phyloP scores from a whole-genome alignment of 148 eudicot genomes.

The Vaccinium corymbosum region DNA sequence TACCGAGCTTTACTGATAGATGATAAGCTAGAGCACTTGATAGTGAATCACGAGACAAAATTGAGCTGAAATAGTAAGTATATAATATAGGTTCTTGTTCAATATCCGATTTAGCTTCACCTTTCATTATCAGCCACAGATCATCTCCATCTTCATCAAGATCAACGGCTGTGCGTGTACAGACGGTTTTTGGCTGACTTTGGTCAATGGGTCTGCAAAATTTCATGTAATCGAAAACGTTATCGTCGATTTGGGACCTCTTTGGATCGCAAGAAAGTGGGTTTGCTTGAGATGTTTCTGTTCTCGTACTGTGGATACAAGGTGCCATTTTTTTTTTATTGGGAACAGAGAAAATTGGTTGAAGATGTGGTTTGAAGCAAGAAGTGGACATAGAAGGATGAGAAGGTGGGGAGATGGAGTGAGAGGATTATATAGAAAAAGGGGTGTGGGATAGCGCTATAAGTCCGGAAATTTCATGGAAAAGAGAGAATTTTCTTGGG shows the following conservation, averaged over 20 bases:
- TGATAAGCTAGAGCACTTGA: conserved; percentile 57
- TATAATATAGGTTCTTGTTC: conserved; percentile 66
- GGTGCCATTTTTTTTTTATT: conserved; percentile 35
- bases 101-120: conserved; percentile 48
- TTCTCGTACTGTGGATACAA: conserved; percentile 41
- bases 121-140: conserved; percentile 51
- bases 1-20: conserved; percentile 46
- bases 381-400: conserved; percentile 9
- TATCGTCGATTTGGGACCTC: conserved; percentile 26
- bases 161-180: background rate
- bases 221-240: conserved; percentile 18
- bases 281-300: conserved; percentile 22
- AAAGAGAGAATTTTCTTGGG: background rate
- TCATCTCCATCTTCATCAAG: conserved; percentile 17
- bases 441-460: background rate
- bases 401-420: background rate
- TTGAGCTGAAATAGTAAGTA: conserved; percentile 45
- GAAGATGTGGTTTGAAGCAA: conserved; percentile 7
- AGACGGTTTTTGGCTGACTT: conserved; percentile 22
- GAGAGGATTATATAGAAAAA: background rate
- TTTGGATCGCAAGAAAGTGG: conserved; percentile 26
- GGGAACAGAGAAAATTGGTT: background rate
- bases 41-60: conserved; percentile 47
- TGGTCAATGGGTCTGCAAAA: conserved; percentile 32
- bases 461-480: background rate